Evolutionary conservation across 179 eudicot species (phyloP), one percentile per base, ranked within the genome.

Genomic region (Spinacia oleracea): DNA sequence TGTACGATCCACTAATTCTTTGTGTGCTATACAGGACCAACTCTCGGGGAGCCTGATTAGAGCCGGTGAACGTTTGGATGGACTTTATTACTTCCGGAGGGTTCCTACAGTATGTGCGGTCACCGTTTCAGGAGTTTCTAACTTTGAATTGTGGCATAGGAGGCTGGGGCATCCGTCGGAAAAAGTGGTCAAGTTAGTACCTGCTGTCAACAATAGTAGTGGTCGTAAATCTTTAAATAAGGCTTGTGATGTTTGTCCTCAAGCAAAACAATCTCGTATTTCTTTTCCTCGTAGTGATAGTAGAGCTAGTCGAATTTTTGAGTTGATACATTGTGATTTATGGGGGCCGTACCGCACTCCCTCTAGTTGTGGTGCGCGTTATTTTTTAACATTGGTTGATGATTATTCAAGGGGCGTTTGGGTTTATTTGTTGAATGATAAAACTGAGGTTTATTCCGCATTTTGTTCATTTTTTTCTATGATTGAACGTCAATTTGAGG

Each of bases 11-110:
- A 71, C 74, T 71, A 48, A 46, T 25, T 46, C 35, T 12, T 0
- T 23, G 9, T 71, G 74, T 71, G 32, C 38, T 25, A 48, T 71
- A 46, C 59, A 71, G 59, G 74, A n/a, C 59, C 35, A 18, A 71
- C 59, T 25, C 18, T 46, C 74, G 73, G 34, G 58, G 53, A 48
- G 20, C 35, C 58, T 45, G 74, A 71, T 46, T 71, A 40, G 59
- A 18, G 34, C 10, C n/a, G 59, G 59, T 48, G 59, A 48, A 1
- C 53, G 53, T 0, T 0, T 1, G 4, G 59, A 29, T 25, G 74
- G 59, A 48, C 59, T 71, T 1, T 71, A 71, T 25, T 71, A 71
- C 6, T 6, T 71, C 2, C 43, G 75, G 11, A n/a, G 40, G 4
- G 5, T 32, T 50, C 59, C 34, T 23, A 29, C 40, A 16, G 9